A percentile compares a stretch with the other conserved stretches of the same genome.
Evolutionary conservation across 2,329 filamentous ascomycete genomes (phyloP).

Genomic region (Trichoderma pleuroti): DNA sequence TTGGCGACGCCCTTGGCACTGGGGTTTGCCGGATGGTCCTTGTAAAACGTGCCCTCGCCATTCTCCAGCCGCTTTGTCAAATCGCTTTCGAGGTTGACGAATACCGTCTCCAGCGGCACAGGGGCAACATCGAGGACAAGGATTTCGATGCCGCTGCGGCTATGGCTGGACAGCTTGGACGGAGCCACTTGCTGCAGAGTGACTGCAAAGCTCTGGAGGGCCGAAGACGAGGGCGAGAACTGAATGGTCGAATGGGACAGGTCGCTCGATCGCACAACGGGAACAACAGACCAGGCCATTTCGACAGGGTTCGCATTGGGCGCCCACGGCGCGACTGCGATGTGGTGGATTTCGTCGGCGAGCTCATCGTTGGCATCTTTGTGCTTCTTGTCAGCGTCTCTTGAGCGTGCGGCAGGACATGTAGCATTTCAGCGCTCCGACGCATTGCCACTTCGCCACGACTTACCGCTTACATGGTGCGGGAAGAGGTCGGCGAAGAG

Average conservation of each 20-base stretch:
- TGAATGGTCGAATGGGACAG: conserved; percentile 75
- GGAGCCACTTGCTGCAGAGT: conserved; percentile 69
- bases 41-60: conserved; percentile 77
- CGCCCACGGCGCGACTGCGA: conserved; percentile 72
- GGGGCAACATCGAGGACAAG: conserved; percentile 77
- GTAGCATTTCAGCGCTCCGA: too few species aligned
- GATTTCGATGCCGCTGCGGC: conserved; percentile 78
- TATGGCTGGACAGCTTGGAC: conserved; percentile 69
- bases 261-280: conserved; percentile 62
- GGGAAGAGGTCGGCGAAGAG: conserved; percentile 80
- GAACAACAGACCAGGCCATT: conserved; percentile 79
- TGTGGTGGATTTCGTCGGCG: conserved; percentile 50
- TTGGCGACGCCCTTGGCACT: conserved; percentile 39
- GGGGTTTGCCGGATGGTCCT: conserved; percentile 48
- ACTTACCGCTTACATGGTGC: conserved; percentile 51
- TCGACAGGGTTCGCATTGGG: conserved; percentile 57
- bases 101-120: conserved; percentile 77
- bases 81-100: conserved; percentile 79
- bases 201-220: conserved; percentile 75
- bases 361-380: conserved; percentile 35
- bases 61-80: conserved; percentile 76
- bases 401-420: not conserved
- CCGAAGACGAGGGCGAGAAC: conserved; percentile 68
- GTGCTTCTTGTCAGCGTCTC: not conserved
- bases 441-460: not conserved